These are phyloP conservation scores for Aspergillus affinis DNA, from an alignment of 495 filamentous ascomycete genomes.

Conservation along the genomic window DNA sequence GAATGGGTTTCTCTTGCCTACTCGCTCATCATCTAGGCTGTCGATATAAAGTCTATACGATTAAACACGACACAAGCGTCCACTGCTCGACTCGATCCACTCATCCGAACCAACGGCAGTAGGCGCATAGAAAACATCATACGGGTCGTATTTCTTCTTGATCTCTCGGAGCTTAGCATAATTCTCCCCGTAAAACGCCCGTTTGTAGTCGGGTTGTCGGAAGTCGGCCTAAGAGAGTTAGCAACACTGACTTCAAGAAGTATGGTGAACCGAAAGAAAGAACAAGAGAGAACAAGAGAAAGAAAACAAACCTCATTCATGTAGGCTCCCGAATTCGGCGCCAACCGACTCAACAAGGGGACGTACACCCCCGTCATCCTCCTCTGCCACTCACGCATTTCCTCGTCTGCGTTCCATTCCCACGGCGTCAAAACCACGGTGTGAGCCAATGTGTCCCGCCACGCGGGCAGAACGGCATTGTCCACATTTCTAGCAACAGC, in stretches of 20 bases:
- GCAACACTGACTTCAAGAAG: background rate
- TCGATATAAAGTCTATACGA: no score
- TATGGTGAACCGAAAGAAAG: no score
- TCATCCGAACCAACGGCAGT: slow-evolving; percentile 62
- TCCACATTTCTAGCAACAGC: slow-evolving; percentile 44
- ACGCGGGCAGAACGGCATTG: slow-evolving; percentile 58
- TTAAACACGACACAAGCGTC: slow-evolving; percentile 36
- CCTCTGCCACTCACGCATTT: slow-evolving; percentile 37
- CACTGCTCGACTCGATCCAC: slow-evolving; percentile 41
- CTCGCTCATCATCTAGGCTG: no score
- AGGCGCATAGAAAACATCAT: slow-evolving; percentile 56
- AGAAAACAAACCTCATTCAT: slow-evolving; percentile 32
- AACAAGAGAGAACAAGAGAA: no score
- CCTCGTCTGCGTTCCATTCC: slow-evolving; percentile 38
- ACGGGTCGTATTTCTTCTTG: slow-evolving; percentile 55
- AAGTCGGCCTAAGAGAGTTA: slow-evolving; percentile 31
- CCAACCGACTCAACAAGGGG: slow-evolving; percentile 39
- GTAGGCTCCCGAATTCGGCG: slow-evolving; percentile 38
- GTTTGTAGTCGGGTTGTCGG: slow-evolving; percentile 50
- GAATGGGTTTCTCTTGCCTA: background rate
- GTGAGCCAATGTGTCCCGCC: slow-evolving; percentile 54
- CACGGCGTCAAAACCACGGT: slow-evolving; percentile 40
- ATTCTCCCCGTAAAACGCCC: slow-evolving; percentile 51
- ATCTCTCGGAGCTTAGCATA: slow-evolving; percentile 37
- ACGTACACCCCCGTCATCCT: slow-evolving; percentile 42